phyloP scores from a whole-genome alignment of 1,139 yeast species.

The Suhomyces coccinellae region DNA sequence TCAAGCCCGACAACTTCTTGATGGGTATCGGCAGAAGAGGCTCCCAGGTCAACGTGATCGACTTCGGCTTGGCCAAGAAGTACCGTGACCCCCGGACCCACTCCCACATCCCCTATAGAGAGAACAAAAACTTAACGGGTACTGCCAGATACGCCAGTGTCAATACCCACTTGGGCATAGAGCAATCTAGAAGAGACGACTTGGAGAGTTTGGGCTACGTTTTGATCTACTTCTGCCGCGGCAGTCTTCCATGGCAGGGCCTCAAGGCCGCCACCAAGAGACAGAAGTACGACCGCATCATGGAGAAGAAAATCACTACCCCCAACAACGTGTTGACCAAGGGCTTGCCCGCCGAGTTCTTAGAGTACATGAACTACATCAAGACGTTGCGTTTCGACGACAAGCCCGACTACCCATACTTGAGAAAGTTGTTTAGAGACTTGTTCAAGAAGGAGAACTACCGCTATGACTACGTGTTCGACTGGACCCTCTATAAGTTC shows the following conservation, averaged over 20 bases:
- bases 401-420: conserved; percentile 89
- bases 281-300: conserved; percentile 93
- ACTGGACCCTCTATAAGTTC: conserved; percentile 92
- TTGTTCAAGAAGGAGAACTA: conserved; percentile 86
- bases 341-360: conserved; percentile 89
- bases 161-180: conserved; percentile 95
- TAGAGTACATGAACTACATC: conserved; percentile 84
- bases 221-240: conserved; percentile 90
- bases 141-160: conserved; percentile 96
- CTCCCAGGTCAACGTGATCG: conserved; percentile 92
- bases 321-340: conserved; percentile 86
- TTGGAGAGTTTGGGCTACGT: conserved; percentile 95
- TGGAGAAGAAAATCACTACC: conserved; percentile 95
- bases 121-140: conserved; percentile 93
- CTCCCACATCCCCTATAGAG: conserved; percentile 93
- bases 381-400: conserved; percentile 92
- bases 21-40: conserved; percentile 98
- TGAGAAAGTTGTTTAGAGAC: conserved; percentile 88
- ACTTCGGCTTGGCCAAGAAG: conserved; percentile 95
- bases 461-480: conserved; percentile 91
- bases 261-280: conserved; percentile 95
- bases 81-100: conserved; percentile 95
- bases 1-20: conserved; percentile 94
- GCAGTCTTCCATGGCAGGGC: conserved; percentile 98
- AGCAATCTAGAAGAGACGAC: conserved; percentile 95